Conservation (phyloP, 2,329 filamentous ascomycete genomes). For the Escovopsis sp. region DNA sequence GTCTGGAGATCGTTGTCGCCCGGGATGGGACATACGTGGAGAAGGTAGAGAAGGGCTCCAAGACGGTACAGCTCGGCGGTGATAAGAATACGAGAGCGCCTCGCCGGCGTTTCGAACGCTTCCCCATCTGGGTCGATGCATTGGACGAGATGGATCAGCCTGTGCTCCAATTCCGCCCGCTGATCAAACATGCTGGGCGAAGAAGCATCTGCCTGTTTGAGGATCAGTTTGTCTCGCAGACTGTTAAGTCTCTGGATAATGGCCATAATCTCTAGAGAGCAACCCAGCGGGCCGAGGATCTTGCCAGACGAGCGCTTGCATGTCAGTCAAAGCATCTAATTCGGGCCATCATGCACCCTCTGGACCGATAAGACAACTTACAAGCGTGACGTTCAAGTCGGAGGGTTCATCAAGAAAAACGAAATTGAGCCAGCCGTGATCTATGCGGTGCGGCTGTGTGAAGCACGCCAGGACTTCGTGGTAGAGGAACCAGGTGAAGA, state of each 20-base stretch:
- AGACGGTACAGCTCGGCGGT: slow-evolving; percentile 38
- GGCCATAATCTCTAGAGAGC: slow-evolving; percentile 30
- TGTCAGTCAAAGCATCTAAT: neutral
- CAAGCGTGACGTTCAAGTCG: slow-evolving; percentile 4
- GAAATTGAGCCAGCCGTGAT: slow-evolving; percentile 3
- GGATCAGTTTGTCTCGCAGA: slow-evolving; percentile 10
- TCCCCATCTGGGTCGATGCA: slow-evolving; percentile 4
- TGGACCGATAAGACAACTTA: neutral
- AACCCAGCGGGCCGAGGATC: slow-evolving; percentile 33
- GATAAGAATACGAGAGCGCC: slow-evolving; percentile 18
- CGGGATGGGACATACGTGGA: slow-evolving; percentile 14
- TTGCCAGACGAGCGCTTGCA: slow-evolving; percentile 5
- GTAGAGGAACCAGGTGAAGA: slow-evolving; percentile 32
- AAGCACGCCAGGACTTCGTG: slow-evolving; percentile 31
- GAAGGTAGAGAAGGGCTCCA: slow-evolving; percentile 30
- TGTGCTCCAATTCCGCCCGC: slow-evolving; percentile 7
- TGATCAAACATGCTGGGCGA: slow-evolving; percentile 8
- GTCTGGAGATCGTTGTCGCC: slow-evolving; percentile 7
- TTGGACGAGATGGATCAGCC: slow-evolving; percentile 5
- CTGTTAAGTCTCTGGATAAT: slow-evolving; percentile 29
- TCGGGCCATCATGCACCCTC: too few relatives aligned
- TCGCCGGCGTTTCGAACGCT: slow-evolving; percentile 13
- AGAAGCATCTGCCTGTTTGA: neutral
- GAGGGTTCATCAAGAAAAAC: slow-evolving; percentile 3
- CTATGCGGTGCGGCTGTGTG: slow-evolving; percentile 17